Percentiles rank a stretch among this genome's conserved stretches.
Conservation (phyloP, 176 grass and related monocot species). For the Luzula sylvatica region DNA sequence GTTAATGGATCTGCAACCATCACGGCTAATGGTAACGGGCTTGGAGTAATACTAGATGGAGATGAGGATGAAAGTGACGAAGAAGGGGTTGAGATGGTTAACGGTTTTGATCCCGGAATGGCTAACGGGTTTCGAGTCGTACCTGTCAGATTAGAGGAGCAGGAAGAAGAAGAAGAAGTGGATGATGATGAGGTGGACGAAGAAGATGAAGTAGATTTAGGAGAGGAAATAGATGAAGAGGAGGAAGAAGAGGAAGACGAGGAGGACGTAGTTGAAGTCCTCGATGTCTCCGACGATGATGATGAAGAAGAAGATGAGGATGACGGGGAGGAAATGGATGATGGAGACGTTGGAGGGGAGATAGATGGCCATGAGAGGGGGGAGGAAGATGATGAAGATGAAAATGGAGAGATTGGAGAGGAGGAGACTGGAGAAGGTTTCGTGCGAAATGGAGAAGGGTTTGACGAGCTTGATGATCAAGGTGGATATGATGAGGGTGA, state of each 20-base stretch:
- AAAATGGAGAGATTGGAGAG: conserved; percentile 87
- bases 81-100: conserved; percentile 53
- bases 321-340: conserved; percentile 34
- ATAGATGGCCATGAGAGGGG: conserved; percentile 95
- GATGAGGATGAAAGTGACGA: conserved; percentile 93
- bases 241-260: conserved; percentile 59
- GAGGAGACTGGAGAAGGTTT: conserved; percentile 51
- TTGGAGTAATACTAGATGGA: conserved; percentile 23
- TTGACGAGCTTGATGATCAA: conserved; percentile 38
- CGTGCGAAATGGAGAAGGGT: conserved; percentile 19
- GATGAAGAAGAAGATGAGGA: conserved; percentile 60
- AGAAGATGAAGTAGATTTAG: conserved; percentile 62
- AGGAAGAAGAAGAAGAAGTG: conserved; percentile 38
- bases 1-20: conserved; percentile 27
- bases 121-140: conserved; percentile 67
- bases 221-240: conserved; percentile 52
- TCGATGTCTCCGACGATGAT: conserved; percentile 38
- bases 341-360: conserved; percentile 44
- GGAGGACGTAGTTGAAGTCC: conserved; percentile 52
- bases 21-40: conserved; percentile 36
- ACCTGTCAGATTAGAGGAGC: conserved; percentile 13
- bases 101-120: conserved; percentile 32
- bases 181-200: conserved; percentile 56
- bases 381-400: conserved; percentile 77
- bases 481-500: conserved; percentile 49